Conservation (phyloP, 2,329 filamentous ascomycete species). For the Xylaria sp. region DNA sequence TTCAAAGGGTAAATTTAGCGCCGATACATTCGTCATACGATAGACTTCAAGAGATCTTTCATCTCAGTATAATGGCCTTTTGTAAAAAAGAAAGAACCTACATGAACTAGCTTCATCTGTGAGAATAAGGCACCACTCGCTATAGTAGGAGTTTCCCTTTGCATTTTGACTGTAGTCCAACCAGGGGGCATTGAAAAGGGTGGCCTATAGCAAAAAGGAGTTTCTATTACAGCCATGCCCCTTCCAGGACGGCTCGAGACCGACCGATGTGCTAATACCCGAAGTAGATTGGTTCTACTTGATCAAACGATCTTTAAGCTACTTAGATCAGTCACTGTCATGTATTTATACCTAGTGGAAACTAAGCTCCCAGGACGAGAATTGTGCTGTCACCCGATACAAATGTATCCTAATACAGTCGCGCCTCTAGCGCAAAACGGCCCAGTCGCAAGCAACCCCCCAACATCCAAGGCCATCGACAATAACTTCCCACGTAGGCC, state of each 20-base stretch:
- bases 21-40: not conserved
- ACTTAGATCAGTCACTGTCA: not conserved
- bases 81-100: not conserved
- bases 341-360: too few relatives aligned
- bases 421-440: conserved; percentile 30
- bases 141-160: not conserved
- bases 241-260: too few relatives aligned
- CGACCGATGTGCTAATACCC: too few relatives aligned
- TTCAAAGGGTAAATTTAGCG: not conserved
- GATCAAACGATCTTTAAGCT: not conserved
- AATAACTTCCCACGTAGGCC: conserved; percentile 46
- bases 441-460: conserved; percentile 48
- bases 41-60: not conserved
- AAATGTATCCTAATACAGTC: conserved; percentile 32
- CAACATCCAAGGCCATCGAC: conserved; percentile 41
- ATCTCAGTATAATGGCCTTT: not conserved
- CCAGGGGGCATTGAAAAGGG: too few relatives aligned
- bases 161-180: not conserved
- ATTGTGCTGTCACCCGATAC: not conserved
- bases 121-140: too few relatives aligned
- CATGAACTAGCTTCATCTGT: not conserved
- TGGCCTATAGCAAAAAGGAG: too few relatives aligned
- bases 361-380: too few relatives aligned
- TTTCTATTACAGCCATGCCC: too few relatives aligned
- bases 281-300: too few relatives aligned